phyloP scores from a whole-genome alignment of 345 rosid species.

The Salix caprea region DNA sequence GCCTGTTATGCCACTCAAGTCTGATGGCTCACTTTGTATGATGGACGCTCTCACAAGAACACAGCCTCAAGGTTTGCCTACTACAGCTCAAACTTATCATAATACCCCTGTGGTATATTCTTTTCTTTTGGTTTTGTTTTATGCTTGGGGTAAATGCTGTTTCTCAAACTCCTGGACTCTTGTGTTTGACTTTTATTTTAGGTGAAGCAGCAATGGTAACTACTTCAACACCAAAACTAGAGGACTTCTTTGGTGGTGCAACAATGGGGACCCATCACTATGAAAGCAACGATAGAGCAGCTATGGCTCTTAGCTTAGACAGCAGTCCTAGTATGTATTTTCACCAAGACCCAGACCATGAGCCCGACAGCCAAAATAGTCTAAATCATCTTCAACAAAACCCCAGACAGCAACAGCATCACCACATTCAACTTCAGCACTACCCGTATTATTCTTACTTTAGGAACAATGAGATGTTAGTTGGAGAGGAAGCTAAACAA shows the following conservation, averaged over 20 bases:
- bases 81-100: neutral
- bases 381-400: constrained; percentile 29
- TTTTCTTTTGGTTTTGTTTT: constrained; percentile 17
- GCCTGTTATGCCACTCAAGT: constrained; percentile 84
- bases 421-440: constrained; percentile 31
- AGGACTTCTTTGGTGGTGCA: constrained; percentile 79
- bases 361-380: constrained; percentile 33
- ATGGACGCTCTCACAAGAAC: constrained; percentile 84
- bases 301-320: constrained; percentile 77
- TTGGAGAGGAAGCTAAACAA: constrained; percentile 26
- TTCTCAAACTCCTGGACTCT: constrained; percentile 10
- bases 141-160: neutral
- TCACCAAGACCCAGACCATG: constrained; percentile 35
- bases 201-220: constrained; percentile 43
- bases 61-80: constrained; percentile 55
- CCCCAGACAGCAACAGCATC: constrained; percentile 28
- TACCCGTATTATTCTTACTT: constrained; percentile 32
- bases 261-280: constrained; percentile 70
- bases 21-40: constrained; percentile 91
- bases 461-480: constrained; percentile 43
- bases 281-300: constrained; percentile 51
- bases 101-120: neutral
- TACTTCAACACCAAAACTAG: constrained; percentile 72
- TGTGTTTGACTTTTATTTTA: constrained; percentile 24
- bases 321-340: constrained; percentile 37